Conservation (phyloP, 768 basidiomycete genomes). For the Phylloporus rhodoxanthus region DNA sequence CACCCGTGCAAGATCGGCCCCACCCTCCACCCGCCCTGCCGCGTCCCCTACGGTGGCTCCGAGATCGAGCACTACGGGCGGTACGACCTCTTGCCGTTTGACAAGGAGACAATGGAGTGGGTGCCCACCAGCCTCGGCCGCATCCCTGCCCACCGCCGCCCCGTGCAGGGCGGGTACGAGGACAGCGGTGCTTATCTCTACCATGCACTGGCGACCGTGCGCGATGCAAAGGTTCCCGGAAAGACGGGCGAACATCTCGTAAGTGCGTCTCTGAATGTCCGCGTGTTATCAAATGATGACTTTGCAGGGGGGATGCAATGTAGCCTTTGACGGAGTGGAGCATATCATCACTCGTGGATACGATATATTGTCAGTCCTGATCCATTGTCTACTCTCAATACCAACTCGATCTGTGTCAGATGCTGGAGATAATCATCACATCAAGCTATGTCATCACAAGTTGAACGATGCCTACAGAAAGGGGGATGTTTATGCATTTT, state of each 20-base stretch:
- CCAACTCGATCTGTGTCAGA: neutral
- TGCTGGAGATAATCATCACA: slow-evolving; percentile 30
- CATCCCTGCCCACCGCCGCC: slow-evolving; percentile 51
- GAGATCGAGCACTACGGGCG: slow-evolving; percentile 60
- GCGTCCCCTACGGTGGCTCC: slow-evolving; percentile 57
- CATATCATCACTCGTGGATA: slow-evolving; percentile 36
- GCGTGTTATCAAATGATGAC: neutral
- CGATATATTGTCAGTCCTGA: slow-evolving; percentile 36
- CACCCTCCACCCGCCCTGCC: slow-evolving; percentile 44
- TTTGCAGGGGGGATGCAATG: slow-evolving; percentile 37
- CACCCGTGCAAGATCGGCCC: slow-evolving; percentile 82
- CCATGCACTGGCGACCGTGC: slow-evolving; percentile 53
- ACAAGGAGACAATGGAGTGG: slow-evolving; percentile 65
- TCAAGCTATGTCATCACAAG: too few species aligned
- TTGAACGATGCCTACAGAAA: too few species aligned
- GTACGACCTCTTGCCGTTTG: slow-evolving; percentile 72
- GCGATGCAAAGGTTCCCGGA: slow-evolving; percentile 59
- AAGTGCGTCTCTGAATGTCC: slow-evolving; percentile 15
- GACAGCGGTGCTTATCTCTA: slow-evolving; percentile 60
- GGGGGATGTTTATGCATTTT: neutral
- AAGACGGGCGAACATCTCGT: slow-evolving; percentile 71
- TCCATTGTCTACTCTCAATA: neutral
- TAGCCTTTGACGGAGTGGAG: slow-evolving; percentile 38
- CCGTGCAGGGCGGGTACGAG: slow-evolving; percentile 74
- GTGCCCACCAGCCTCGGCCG: slow-evolving; percentile 56